Evolutionary conservation across 1,139 yeast genomes (phyloP).

Genomic region (Petasospora fabianii): DNA sequence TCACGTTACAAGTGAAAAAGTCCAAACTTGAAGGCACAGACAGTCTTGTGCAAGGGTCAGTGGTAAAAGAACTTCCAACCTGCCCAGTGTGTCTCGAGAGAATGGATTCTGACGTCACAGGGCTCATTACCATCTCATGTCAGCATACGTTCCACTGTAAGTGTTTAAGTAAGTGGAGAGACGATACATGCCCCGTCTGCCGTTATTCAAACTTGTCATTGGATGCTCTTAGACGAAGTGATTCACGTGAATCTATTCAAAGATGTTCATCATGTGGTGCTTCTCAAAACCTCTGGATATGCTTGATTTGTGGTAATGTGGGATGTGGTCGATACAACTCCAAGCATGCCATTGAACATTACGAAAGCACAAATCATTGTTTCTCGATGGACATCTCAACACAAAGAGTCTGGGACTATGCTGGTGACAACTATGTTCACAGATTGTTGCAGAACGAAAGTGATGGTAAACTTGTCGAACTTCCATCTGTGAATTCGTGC

Average conservation of each 20-base stretch:
- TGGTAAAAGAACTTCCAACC: slow-evolving; percentile 69
- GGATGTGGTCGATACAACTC: slow-evolving; percentile 91
- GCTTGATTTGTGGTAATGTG: slow-evolving; percentile 81
- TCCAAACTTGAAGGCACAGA: slow-evolving; percentile 10
- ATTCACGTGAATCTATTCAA: slow-evolving; percentile 26
- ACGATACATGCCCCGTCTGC: slow-evolving; percentile 90
- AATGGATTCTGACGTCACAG: slow-evolving; percentile 80
- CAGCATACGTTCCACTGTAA: slow-evolving; percentile 93
- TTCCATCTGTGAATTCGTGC: slow-evolving; percentile 33
- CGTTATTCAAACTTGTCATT: slow-evolving; percentile 55
- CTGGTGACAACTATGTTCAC: slow-evolving; percentile 89
- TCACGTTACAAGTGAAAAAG: slow-evolving; percentile 39
- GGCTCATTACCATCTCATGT: slow-evolving; percentile 82
- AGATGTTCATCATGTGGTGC: slow-evolving; percentile 53
- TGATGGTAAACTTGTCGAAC: slow-evolving; percentile 81
- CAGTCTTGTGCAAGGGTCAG: slow-evolving; percentile 5
- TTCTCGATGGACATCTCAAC: slow-evolving; percentile 86
- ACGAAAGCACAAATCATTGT: slow-evolving; percentile 74
- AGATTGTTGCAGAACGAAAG: slow-evolving; percentile 77
- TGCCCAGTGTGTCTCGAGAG: slow-evolving; percentile 93
- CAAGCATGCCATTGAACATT: slow-evolving; percentile 85
- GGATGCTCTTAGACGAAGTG: slow-evolving; percentile 19
- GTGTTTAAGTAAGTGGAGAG: slow-evolving; percentile 86
- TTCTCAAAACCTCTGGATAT: slow-evolving; percentile 79
- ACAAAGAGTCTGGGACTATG: slow-evolving; percentile 94